Evolutionary conservation across 1,284 basidiomycete species (phyloP).

Genomic region (Trametes versicolor): DNA sequence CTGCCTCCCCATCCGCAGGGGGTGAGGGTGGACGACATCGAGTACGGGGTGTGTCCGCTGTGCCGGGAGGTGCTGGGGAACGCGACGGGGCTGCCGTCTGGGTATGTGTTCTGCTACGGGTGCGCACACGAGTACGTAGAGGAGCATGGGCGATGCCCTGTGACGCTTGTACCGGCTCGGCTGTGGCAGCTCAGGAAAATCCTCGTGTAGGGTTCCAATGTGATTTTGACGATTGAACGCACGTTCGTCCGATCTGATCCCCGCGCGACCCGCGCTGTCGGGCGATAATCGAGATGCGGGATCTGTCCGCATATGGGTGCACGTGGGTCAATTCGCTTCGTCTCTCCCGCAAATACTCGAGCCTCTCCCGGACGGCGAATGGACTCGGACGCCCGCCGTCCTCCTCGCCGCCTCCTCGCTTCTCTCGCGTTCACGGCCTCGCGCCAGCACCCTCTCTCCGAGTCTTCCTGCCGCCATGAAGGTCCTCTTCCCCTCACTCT

Average conservation of each 20-base stretch:
- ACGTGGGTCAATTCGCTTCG: slow-evolving; percentile 23
- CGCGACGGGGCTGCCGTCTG: slow-evolving; percentile 90
- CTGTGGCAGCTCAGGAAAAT: slow-evolving; percentile 91
- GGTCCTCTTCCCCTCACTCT: slow-evolving; percentile 38
- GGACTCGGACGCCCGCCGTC: slow-evolving; percentile 8
- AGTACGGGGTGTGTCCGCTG: slow-evolving; percentile 87
- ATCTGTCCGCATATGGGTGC: slow-evolving; percentile 23
- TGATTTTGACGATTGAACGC: slow-evolving; percentile 36
- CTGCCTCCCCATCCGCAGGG: slow-evolving; percentile 78
- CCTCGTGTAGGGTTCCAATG: slow-evolving; percentile 58
- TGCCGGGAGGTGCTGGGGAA: slow-evolving; percentile 85
- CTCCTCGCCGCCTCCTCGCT: background rate
- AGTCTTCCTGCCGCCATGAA: slow-evolving; percentile 44
- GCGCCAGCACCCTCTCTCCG: slow-evolving; percentile 11
- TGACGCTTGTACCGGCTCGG: slow-evolving; percentile 80
- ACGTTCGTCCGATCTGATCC: slow-evolving; percentile 41
- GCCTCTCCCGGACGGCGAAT: slow-evolving; percentile 15
- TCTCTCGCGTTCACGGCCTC: background rate
- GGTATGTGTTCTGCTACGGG: slow-evolving; percentile 97
- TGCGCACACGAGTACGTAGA: slow-evolving; percentile 91
- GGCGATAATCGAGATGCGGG: slow-evolving; percentile 34
- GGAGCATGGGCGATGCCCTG: slow-evolving; percentile 83
- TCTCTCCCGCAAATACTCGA: slow-evolving; percentile 1
- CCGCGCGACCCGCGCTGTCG: slow-evolving; percentile 21
- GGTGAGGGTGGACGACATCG: slow-evolving; percentile 62